Evolutionary conservation across 306 rosid species (phyloP).

Genomic region (Vigna nakashimae): DNA sequence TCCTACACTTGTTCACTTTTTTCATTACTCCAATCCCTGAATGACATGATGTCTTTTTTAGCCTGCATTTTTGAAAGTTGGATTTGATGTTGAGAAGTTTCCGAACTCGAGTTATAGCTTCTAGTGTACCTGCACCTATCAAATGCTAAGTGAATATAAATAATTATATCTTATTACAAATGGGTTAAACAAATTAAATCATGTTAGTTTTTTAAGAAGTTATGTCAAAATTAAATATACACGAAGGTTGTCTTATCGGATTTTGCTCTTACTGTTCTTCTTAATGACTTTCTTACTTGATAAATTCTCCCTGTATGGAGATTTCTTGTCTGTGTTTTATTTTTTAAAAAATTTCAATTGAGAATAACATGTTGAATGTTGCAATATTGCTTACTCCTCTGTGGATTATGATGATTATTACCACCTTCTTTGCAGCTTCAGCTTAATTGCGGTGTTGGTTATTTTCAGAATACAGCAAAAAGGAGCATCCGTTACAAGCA

Average conservation of each 20-base stretch:
- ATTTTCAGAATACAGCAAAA: slow-evolving; percentile 55
- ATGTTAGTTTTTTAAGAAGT: not conserved
- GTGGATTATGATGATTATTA: slow-evolving; percentile 20
- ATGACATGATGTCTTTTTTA: not conserved
- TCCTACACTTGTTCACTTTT: not conserved
- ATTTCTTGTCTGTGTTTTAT: not conserved
- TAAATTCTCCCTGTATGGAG: not conserved
- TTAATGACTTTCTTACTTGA: not conserved
- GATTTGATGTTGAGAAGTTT: slow-evolving; percentile 2
- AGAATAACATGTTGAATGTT: slow-evolving; percentile 18
- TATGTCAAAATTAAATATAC: not conserved
- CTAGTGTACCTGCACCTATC: not conserved
- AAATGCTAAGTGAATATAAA: not conserved
- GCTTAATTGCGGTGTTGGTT: slow-evolving; percentile 48
- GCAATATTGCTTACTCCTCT: not conserved
- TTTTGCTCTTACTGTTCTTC: not conserved
- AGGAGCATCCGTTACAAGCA: slow-evolving; percentile 56
- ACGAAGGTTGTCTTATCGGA: not conserved
- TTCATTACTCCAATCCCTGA: slow-evolving; percentile 1
- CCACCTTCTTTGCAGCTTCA: slow-evolving; percentile 59
- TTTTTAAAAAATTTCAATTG: not conserved
- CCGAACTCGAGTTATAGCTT: not conserved
- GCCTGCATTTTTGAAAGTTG: not conserved
- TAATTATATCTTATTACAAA: not conserved
- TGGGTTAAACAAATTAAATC: not conserved